Base-by-base conservation (phyloP, 352 stramenopile species). In the Phytophthora sp. region DNA sequence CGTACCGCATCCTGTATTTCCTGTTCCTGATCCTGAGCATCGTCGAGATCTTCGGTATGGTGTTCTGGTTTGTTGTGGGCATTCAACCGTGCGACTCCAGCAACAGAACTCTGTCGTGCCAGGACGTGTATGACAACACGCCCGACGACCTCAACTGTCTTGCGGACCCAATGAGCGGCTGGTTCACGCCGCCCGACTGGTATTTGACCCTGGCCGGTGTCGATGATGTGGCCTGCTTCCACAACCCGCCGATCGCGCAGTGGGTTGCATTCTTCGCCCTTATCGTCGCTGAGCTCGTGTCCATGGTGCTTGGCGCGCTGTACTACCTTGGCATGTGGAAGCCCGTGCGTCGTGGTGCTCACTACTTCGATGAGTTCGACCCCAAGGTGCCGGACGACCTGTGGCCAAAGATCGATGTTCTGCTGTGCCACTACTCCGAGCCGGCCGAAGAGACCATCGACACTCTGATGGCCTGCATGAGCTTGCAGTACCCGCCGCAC, bases 271-370 rank as follows among this genome's bases (percentile, higher is more conserved):
- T 89, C 71, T 93, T 93, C 43, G 76, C 79, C 15, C 62, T 95
- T 48, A 52, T 93, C 15, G 62, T 77, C 5, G 84, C 79, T 0
- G 87, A 95, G 41, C 24, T 91, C 13, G 44, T 95, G 15, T 88
- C 65, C 12, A 89, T 92, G 31, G 54, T 92, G 21, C 70, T 95
- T 15, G 79, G 84, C 30, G 58, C 79, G 4, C 62, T 95, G 21
- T 95, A 94, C 75, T 95, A 95, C 78, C 66, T 94, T n/a, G 87
- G 87, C 26, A 95, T 95, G 87, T 95, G 87, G 87, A 95, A 94
- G 38, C 87, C 87, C 4, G 87, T 95, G 48, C 87, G 84, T 74
- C 87, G 87, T 68, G 87, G 87, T 7, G 84, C 87, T 11, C 87
- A 95, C 64, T 95, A 95, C 79, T 89, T 95, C 34, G 83, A 92